Evolutionary conservation across 106 monocot species (phyloP).

Genomic region (Phalaenopsis aphrodite): DNA sequence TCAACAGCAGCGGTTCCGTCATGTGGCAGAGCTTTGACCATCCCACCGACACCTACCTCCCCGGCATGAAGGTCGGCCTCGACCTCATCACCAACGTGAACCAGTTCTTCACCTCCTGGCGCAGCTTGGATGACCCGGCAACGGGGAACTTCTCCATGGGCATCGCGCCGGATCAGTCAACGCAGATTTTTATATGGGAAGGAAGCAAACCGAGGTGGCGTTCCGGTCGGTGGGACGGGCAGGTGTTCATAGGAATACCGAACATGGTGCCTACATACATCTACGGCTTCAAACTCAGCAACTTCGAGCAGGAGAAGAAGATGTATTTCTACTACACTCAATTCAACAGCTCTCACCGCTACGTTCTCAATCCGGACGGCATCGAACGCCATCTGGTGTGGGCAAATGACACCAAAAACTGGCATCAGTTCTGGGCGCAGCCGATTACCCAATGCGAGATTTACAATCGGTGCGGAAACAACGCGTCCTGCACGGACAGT

Average conservation of each 20-base stretch:
- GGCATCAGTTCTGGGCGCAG: conserved; percentile 20
- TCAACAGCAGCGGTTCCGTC: neutral
- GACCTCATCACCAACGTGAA: conserved; percentile 6
- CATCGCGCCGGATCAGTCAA: conserved; percentile 18
- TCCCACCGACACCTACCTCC: conserved; percentile 31
- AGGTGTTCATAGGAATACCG: conserved; percentile 24
- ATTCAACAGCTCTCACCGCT: conserved; percentile 35
- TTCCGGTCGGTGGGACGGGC: conserved; percentile 39
- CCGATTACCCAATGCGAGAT: conserved; percentile 17
- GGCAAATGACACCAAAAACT: conserved; percentile 4
- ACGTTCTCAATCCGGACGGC: conserved; percentile 25
- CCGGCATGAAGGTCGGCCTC: conserved; percentile 34
- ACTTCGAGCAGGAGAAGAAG: conserved; percentile 29
- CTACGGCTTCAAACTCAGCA: conserved; percentile 35
- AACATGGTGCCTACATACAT: conserved; percentile 37
- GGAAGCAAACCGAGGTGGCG: conserved; percentile 22
- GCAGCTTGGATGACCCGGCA: conserved; percentile 26
- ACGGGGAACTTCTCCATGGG: conserved; percentile 33
- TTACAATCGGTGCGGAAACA: conserved; percentile 25
- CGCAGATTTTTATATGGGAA: conserved; percentile 28
- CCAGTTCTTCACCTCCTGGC: conserved; percentile 41
- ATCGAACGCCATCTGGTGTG: conserved; percentile 19
- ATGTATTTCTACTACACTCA: conserved; percentile 28
- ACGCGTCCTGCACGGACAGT: conserved; percentile 11
- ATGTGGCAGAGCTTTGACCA: conserved; percentile 58